Percentiles rank a stretch among this genome's conserved stretches.
Evolutionary conservation across 345 rosid genomes (phyloP).

Genomic region (Eucalyptus marginata): DNA sequence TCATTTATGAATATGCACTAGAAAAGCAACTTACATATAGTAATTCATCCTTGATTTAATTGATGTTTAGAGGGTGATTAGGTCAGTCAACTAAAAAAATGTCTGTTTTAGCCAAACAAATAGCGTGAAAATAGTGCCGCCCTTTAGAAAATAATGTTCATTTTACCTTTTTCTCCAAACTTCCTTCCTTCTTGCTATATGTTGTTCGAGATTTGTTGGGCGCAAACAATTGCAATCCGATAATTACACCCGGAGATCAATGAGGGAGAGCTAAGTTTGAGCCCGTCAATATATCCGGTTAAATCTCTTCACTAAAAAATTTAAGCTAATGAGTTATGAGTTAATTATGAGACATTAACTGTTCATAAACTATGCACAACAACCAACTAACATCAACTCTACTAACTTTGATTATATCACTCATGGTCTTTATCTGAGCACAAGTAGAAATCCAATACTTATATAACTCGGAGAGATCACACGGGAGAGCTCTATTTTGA

Average conservation of each 20-base stretch:
- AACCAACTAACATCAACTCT: neutral
- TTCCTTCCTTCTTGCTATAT: neutral
- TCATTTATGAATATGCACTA: neutral
- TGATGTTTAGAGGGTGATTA: neutral
- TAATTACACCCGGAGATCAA: fast-evolving
- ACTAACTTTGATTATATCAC: neutral
- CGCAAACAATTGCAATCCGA: fast-evolving
- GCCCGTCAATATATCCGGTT: fast-evolving
- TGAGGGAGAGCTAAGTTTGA: fast-evolving
- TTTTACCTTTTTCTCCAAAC: neutral
- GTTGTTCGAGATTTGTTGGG: neutral
- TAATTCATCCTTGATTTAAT: neutral
- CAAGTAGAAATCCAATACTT: fast-evolving
- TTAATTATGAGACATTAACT: fast-evolving
- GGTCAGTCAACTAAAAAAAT: neutral
- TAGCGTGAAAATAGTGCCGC: neutral
- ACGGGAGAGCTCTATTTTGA: too few relatives aligned
- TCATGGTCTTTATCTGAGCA: fast-evolving
- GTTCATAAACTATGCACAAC: fast-evolving
- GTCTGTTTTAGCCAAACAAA: neutral
- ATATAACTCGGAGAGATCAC: fast-evolving
- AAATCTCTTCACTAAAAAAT: fast-evolving
- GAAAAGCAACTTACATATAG: neutral
- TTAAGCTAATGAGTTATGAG: fast-evolving
- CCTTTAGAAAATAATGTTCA: neutral